phyloP scores from a whole-genome alignment of 805 yeast genomes.

The Saturnispora serradocipensis region DNA sequence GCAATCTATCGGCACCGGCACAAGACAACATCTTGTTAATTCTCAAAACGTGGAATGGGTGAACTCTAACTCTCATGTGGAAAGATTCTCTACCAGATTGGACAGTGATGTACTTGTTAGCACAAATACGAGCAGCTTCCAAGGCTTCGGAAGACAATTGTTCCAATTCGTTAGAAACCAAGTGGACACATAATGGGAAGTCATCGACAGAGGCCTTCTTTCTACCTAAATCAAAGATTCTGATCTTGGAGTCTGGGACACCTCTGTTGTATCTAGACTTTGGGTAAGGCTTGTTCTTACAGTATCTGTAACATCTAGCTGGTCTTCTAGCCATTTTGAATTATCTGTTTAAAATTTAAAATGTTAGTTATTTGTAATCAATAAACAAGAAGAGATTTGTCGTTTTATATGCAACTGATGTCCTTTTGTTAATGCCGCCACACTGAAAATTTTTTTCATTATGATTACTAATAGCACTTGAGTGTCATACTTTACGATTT shows the following conservation, averaged over 20 bases:
- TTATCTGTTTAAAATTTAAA: conserved; percentile 11
- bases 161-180: conserved; percentile 98
- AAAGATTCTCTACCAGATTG: conserved; percentile 97
- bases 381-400: background rate
- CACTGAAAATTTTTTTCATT: background rate
- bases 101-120: conserved; percentile 98
- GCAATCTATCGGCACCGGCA: conserved; percentile 99
- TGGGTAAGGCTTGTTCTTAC: conserved; percentile 99
- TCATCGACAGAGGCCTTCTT: conserved; percentile 99
- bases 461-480: background rate
- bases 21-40: conserved; percentile 99
- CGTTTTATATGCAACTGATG: background rate
- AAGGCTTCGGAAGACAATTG: conserved; percentile 99
- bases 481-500: background rate
- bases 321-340: conserved; percentile 99
- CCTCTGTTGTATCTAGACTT: conserved; percentile 99
- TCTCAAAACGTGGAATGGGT: conserved; percentile 99
- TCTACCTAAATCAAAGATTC: conserved; percentile 98
- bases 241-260: conserved; percentile 99
- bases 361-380: conserved; percentile 10
- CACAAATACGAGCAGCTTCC: conserved; percentile 99
- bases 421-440: background rate
- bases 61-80: conserved; percentile 99
- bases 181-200: conserved; percentile 98
- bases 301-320: conserved; percentile 99